Base-by-base conservation (phyloP, 352 stramenopile genomes). In the Phytophthora podocarpi region DNA sequence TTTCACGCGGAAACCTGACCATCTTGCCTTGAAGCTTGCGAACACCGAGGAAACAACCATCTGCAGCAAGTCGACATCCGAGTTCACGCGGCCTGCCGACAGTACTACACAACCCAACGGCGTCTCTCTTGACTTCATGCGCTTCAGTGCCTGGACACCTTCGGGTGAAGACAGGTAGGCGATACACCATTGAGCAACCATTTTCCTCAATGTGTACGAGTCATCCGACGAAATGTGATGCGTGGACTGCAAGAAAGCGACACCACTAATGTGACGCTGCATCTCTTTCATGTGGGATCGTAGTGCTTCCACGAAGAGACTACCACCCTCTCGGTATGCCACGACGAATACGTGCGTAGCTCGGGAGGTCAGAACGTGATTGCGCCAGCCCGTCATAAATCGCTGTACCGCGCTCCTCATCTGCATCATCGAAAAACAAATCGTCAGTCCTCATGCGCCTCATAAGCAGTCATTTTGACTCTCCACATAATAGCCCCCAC, bases 1-100 rank as follows among this genome's bases (percentile, higher is more conserved):
- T 64, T 86, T 87, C n/a, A 87, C 77, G 15, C 81, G 81, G 63
- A 90, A 90, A 39, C 81, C 81, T 40, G 81, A 87, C 77, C 79
- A 90, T 43, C 81, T 72, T 42, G 81, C 81, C 48, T 87, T 87
- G 63, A 90, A 90, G 30, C 76, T 84, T 23, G 80, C 75, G 37
- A 76, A 90, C 13, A 88, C 78, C 40, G 80, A 87, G 13, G 78
- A 57, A 13, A 82, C 63, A 24, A 90, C 63, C 11, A 67, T 53
- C 41, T 87, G 71, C 10, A 90, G 63, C 52, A 88, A 53, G 24
- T 87, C 74, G 5, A 82, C 72, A 20, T 87, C 78, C 30, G 76
- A 82, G 9, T 74, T 55, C 21, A 59, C 71, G 4, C 63, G 67
- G 2, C 80, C 80, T 0, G 56, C 71, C 10, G 78, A 85, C 1